Evolutionary conservation across 2,329 filamentous ascomycete species (phyloP).

Genomic region (Talaromyces funiculosus): DNA sequence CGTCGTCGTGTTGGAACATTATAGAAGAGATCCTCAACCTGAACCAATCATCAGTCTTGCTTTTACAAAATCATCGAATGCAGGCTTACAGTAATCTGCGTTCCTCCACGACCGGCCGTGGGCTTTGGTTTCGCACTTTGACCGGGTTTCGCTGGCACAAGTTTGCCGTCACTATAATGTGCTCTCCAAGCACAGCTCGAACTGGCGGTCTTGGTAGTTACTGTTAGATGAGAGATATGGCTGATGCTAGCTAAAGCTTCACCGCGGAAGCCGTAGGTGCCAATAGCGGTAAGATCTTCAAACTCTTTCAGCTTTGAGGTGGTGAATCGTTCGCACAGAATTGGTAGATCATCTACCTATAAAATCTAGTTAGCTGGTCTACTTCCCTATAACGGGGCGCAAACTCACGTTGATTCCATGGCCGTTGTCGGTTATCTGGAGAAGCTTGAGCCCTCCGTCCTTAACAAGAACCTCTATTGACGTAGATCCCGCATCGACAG

Average conservation of each 20-base stretch:
- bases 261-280: slow-evolving; percentile 95
- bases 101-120: slow-evolving; percentile 79
- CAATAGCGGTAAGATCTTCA: slow-evolving; percentile 83
- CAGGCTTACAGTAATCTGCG: slow-evolving; percentile 70
- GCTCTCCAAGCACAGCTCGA: slow-evolving; percentile 88
- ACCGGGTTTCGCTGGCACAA: slow-evolving; percentile 79
- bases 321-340: slow-evolving; percentile 92
- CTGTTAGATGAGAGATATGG: slow-evolving; percentile 90
- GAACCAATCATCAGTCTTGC: slow-evolving; percentile 10
- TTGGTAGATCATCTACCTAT: slow-evolving; percentile 85
- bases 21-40: slow-evolving; percentile 93
- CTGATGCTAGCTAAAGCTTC: slow-evolving; percentile 97
- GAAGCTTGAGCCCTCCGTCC: slow-evolving; percentile 86
- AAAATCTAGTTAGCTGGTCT: background rate
- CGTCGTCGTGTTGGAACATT: slow-evolving; percentile 83
- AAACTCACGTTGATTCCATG: slow-evolving; percentile 78
- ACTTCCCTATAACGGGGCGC: background rate
- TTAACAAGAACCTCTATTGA: slow-evolving; percentile 86
- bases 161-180: slow-evolving; percentile 75
- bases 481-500: slow-evolving; percentile 94
- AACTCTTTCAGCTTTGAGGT: slow-evolving; percentile 94
- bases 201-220: slow-evolving; percentile 87
- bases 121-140: slow-evolving; percentile 81
- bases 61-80: background rate
- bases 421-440: slow-evolving; percentile 97